Conservation (phyloP, 2,329 filamentous ascomycete species). For the Xylariaceae sp. region DNA sequence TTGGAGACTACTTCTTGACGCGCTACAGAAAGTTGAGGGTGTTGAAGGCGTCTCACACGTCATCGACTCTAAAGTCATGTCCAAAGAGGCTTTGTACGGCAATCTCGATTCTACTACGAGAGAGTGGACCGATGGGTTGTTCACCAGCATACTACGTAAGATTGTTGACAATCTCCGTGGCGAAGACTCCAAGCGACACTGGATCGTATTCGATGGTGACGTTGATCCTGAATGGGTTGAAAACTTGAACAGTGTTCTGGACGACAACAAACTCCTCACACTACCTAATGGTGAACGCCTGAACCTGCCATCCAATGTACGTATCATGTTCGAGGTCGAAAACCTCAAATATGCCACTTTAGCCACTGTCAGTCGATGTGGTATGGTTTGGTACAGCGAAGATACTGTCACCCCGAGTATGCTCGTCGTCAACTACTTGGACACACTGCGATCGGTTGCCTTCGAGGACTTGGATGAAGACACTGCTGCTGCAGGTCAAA, state of each 20-base stretch:
- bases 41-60: constrained; percentile 94
- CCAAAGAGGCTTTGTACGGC: constrained; percentile 94
- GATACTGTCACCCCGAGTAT: constrained; percentile 91
- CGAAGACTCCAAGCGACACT: constrained; percentile 94
- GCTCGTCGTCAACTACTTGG: constrained; percentile 89
- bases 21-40: constrained; percentile 83
- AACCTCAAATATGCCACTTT: constrained; percentile 95
- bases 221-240: constrained; percentile 99
- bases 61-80: constrained; percentile 99
- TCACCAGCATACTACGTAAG: constrained; percentile 95
- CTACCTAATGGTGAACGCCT: constrained; percentile 97
- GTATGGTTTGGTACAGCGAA: constrained; percentile 99
- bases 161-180: constrained; percentile 98
- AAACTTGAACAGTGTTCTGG: constrained; percentile 97
- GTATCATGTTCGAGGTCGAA: constrained; percentile 99
- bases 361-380: constrained; percentile 97
- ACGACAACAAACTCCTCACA: constrained; percentile 97
- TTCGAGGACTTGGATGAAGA: constrained; percentile 98
- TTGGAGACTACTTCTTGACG: constrained; percentile 89
- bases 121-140: constrained; percentile 98
- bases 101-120: constrained; percentile 93
- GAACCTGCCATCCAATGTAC: constrained; percentile 87
- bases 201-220: constrained; percentile 99
- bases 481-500: constrained; percentile 69
- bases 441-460: constrained; percentile 72